These are phyloP conservation scores for Arthrobotrys iridis DNA, from an alignment of 2,329 filamentous ascomycete species.

Conservation along the genomic window DNA sequence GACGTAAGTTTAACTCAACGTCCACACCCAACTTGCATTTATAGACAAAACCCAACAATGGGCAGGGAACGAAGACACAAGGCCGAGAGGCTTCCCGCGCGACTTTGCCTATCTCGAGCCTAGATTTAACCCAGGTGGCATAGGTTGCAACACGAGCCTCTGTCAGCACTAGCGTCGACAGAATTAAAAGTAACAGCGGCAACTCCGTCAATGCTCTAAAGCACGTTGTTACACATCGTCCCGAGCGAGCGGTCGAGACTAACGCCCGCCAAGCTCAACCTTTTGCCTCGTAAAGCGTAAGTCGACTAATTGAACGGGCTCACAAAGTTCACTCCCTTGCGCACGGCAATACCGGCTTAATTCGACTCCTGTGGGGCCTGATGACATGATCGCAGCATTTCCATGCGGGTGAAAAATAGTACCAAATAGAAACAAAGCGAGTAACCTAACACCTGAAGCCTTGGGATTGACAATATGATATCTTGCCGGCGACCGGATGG, in stretches of 20 bases:
- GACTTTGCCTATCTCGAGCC: conserved; percentile 38
- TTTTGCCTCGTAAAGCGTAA: conserved; percentile 21
- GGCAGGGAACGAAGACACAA: not conserved
- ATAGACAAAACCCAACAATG: conserved; percentile 12
- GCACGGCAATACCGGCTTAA: not conserved
- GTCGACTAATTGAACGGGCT: not conserved
- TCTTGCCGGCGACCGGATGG: conserved; percentile 1
- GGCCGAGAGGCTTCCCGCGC: conserved; percentile 32
- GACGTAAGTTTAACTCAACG: not conserved
- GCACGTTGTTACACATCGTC: conserved; percentile 27
- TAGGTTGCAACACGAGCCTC: not conserved
- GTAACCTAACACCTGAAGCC: conserved; percentile 17
- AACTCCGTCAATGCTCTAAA: conserved; percentile 5
- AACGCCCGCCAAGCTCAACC: not conserved
- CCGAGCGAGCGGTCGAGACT: conserved; percentile 7
- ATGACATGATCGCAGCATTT: not conserved
- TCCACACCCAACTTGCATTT: conserved; percentile 8
- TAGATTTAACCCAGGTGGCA: conserved; percentile 12
- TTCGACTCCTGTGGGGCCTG: not conserved
- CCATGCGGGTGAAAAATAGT: not conserved
- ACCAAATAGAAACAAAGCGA: conserved; percentile 1
- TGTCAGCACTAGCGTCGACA: not conserved
- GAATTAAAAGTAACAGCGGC: conserved; percentile 10
- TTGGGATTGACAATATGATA: conserved; percentile 14
- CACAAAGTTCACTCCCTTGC: not conserved